Evolutionary conservation across 75 land plant species (phyloP).

Genomic region (Isoetes taiwanensis): DNA sequence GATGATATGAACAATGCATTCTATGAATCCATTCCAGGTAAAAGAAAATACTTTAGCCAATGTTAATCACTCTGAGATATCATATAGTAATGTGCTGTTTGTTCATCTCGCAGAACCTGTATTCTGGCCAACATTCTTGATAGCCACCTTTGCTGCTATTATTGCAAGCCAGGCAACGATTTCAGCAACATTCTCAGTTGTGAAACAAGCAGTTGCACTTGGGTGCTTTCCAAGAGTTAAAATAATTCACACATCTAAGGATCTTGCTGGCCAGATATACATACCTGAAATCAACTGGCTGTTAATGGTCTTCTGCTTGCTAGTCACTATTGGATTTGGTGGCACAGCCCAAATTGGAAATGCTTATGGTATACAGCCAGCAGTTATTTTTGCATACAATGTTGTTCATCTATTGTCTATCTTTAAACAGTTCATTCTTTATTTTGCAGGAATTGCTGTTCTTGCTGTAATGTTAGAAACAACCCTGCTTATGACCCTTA

Average conservation of each 20-base stretch:
- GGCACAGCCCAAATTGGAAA: constrained; percentile 22
- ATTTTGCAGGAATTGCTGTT: constrained; percentile 55
- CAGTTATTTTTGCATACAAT: too few species aligned
- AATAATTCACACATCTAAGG: constrained; percentile 24
- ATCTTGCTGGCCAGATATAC: constrained; percentile 21
- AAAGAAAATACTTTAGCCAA: neutral
- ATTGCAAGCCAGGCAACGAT: constrained; percentile 35
- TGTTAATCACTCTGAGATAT: neutral
- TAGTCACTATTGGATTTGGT: constrained; percentile 21
- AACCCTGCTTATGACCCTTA: constrained; percentile 20
- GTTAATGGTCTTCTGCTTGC: constrained; percentile 23
- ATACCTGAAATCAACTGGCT: constrained; percentile 32
- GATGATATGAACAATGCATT: constrained; percentile 11
- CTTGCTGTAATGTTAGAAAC: constrained; percentile 49
- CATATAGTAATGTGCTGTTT: neutral
- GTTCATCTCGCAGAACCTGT: neutral
- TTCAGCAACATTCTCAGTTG: constrained; percentile 26
- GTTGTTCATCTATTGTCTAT: too few species aligned
- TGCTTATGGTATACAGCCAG: constrained; percentile 36
- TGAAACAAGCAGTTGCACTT: constrained; percentile 27
- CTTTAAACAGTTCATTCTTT: too few species aligned
- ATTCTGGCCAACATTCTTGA: constrained; percentile 23
- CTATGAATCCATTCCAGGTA: constrained; percentile 19
- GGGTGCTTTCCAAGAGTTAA: constrained; percentile 32
- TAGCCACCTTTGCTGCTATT: constrained; percentile 19